Conservation (phyloP, 768 basidiomycete species). For the Boletus tomentosulus region DNA sequence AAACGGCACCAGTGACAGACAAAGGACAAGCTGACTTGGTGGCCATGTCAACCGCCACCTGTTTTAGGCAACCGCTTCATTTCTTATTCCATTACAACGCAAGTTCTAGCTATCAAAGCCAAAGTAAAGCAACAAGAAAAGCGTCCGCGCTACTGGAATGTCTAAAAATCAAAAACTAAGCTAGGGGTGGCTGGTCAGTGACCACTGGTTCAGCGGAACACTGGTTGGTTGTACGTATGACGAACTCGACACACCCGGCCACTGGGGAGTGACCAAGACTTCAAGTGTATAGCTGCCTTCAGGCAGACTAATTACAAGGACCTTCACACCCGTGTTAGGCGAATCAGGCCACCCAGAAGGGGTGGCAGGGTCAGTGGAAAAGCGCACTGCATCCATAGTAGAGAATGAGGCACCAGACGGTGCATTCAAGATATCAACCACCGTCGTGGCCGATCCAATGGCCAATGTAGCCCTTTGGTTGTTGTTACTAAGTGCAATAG, state of each 20-base stretch:
- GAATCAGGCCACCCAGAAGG: conserved; percentile 63
- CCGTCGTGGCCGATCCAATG: conserved; percentile 65
- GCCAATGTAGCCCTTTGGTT: conserved; percentile 72
- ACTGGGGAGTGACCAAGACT: conserved; percentile 93
- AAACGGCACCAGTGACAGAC: not conserved
- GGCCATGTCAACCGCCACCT: conserved; percentile 19
- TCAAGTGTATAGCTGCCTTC: conserved; percentile 73
- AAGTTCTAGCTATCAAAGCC: conserved; percentile 9
- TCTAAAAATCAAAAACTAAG: not conserved
- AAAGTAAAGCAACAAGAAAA: not conserved
- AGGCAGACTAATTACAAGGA: conserved; percentile 64
- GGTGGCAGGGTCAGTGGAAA: conserved; percentile 56
- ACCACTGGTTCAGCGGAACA: conserved; percentile 74
- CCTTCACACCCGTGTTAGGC: conserved; percentile 72
- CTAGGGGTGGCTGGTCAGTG: conserved; percentile 64
- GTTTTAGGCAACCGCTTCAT: conserved; percentile 11
- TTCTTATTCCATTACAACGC: conserved; percentile 11
- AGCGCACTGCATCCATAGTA: conserved; percentile 50
- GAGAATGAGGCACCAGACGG: conserved; percentile 63
- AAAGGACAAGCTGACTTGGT: not conserved
- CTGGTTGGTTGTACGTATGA: conserved; percentile 59
- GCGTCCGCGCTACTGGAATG: not conserved
- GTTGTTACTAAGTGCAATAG: conserved; percentile 46
- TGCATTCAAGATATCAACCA: conserved; percentile 63
- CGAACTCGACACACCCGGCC: conserved; percentile 65